These are phyloP conservation scores for Boletus huronensis DNA, from an alignment of 768 basidiomycete species.

Conservation along the genomic window DNA sequence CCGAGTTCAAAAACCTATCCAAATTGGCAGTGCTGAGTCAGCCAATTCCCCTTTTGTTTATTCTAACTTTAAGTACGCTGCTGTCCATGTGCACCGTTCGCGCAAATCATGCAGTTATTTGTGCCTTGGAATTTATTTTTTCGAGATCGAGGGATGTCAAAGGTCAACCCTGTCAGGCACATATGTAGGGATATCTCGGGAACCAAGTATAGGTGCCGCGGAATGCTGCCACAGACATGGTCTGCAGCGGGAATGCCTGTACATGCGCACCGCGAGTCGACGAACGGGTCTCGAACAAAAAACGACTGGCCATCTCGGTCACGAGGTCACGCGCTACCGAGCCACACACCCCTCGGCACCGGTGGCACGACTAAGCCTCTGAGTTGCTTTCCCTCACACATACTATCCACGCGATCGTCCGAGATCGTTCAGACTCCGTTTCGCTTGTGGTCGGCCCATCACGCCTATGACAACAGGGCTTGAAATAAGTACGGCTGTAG, in stretches of 20 bases:
- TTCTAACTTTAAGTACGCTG: too few species aligned
- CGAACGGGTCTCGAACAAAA: too few species aligned
- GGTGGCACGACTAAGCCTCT: neutral
- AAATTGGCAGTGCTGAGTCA: constrained; percentile 14
- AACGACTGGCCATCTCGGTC: too few species aligned
- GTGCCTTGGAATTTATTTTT: neutral
- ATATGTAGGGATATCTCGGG: neutral
- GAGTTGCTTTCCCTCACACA: neutral
- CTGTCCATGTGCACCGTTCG: neutral
- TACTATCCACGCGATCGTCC: neutral
- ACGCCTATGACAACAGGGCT: neutral
- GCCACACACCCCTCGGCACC: neutral
- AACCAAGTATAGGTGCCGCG: neutral
- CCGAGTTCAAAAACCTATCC: neutral
- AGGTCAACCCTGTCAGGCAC: neutral
- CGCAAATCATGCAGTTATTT: neutral
- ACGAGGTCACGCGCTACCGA: neutral
- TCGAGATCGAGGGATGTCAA: neutral
- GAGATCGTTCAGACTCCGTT: neutral
- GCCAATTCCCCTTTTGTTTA: too few species aligned
- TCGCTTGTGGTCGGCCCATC: neutral
- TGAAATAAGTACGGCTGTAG: neutral
- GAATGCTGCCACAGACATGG: neutral
- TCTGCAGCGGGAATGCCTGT: neutral
- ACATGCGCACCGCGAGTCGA: too few species aligned